Evolutionary conservation across 768 basidiomycete genomes (phyloP).

Genomic region (Macrolepiota albuminosa): DNA sequence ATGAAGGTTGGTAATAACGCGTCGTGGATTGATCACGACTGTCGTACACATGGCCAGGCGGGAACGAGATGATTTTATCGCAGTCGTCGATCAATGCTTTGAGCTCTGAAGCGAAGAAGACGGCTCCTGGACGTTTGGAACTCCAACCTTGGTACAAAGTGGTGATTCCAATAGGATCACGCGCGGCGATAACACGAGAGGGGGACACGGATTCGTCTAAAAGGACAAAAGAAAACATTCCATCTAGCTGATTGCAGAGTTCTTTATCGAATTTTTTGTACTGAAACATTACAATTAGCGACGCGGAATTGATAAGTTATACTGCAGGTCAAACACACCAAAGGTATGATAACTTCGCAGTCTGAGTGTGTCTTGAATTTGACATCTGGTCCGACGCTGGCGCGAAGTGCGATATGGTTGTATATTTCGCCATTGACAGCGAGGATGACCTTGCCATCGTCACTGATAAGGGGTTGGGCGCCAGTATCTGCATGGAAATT

Average conservation of each 20-base stretch:
- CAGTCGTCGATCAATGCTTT: conserved; percentile 90
- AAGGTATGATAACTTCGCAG: conserved; percentile 93
- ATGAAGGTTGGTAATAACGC: conserved; percentile 84
- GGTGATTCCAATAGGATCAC: conserved; percentile 97
- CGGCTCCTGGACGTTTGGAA: conserved; percentile 73
- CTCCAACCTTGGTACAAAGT: conserved; percentile 98
- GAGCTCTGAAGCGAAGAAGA: conserved; percentile 95
- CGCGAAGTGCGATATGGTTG: conserved; percentile 85
- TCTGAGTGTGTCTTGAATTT: conserved; percentile 97
- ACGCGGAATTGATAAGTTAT: not conserved
- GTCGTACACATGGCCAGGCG: conserved; percentile 96
- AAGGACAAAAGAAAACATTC: conserved; percentile 98
- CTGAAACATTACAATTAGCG: conserved; percentile 33
- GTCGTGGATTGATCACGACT: conserved; percentile 71
- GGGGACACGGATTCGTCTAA: conserved; percentile 91
- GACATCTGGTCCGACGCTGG: conserved; percentile 54
- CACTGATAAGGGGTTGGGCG: conserved; percentile 88
- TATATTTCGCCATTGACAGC: conserved; percentile 99
- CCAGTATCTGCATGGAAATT: conserved; percentile 67
- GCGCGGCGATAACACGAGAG: conserved; percentile 88
- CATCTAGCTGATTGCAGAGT: conserved; percentile 81
- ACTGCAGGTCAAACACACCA: conserved; percentile 50
- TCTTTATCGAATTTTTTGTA: conserved; percentile 79
- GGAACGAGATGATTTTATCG: conserved; percentile 92
- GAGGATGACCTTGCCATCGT: conserved; percentile 79